These are phyloP conservation scores for Thalassiosira hispida DNA, from an alignment of 352 stramenopile genomes.

Conservation along the genomic window DNA sequence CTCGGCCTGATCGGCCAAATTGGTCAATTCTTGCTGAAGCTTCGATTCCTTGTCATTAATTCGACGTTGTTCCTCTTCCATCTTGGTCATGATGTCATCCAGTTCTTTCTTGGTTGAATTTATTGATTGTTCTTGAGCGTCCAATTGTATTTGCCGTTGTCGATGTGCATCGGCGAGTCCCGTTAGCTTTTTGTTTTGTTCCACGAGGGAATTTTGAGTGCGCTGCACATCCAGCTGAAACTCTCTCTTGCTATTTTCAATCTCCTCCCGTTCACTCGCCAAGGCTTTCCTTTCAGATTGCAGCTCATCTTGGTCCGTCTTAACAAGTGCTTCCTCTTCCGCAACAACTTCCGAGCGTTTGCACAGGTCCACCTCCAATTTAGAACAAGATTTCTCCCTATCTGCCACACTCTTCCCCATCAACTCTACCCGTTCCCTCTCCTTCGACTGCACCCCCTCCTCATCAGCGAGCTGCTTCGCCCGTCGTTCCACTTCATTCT, in stretches of 20 bases:
- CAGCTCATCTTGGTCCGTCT: conserved; percentile 33
- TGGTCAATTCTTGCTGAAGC: conserved; percentile 30
- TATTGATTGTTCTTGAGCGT: conserved; percentile 33
- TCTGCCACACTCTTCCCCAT: conserved; percentile 6
- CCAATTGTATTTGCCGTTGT: conserved; percentile 26
- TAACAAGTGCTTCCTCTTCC: conserved; percentile 33
- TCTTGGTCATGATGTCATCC: conserved; percentile 37
- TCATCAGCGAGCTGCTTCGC: conserved; percentile 14
- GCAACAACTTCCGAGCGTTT: conserved; percentile 3
- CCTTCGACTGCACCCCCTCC: conserved; percentile 1
- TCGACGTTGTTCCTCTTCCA: conserved; percentile 40
- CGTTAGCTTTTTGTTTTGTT: conserved; percentile 35
- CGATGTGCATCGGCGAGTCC: conserved; percentile 20
- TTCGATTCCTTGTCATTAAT: conserved; percentile 32
- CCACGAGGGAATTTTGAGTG: conserved; percentile 24
- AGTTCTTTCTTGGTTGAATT: conserved; percentile 39
- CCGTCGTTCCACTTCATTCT: conserved; percentile 13
- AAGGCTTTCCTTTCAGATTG: conserved; percentile 16
- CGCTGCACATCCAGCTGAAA: conserved; percentile 38
- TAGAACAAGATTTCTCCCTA: conserved; percentile 15
- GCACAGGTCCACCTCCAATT: conserved; percentile 24
- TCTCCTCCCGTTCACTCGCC: conserved; percentile 1
- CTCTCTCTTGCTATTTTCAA: conserved; percentile 36
- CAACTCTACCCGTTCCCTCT: conserved; percentile 18
- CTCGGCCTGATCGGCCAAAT: conserved; percentile 24